These are phyloP conservation scores for Collybiopsis confluens DNA, from an alignment of 768 basidiomycete species.

Conservation along the genomic window DNA sequence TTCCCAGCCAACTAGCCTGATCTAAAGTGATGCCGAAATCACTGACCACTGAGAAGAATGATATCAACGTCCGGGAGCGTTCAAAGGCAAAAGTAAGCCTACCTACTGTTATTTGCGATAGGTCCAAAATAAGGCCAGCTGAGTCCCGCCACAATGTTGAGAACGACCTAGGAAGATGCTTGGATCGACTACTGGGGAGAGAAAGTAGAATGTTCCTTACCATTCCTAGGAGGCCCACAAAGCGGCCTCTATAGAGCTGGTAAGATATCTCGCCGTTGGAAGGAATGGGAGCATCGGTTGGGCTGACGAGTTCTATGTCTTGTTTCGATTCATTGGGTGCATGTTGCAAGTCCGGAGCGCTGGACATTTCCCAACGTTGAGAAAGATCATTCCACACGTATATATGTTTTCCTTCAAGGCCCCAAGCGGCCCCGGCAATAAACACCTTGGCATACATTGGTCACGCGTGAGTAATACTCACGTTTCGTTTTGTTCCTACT, in stretches of 20 bases:
- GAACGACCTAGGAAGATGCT: constrained; percentile 39
- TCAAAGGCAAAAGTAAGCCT: no score
- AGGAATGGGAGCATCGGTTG: background rate
- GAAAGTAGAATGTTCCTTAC: constrained; percentile 25
- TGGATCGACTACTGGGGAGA: background rate
- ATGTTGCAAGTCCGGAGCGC: no score
- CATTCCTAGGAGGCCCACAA: constrained; percentile 58
- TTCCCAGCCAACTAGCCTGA: constrained; percentile 80
- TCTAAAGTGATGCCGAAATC: constrained; percentile 68
- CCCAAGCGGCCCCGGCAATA: no score
- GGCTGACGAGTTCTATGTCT: no score
- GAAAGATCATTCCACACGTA: no score
- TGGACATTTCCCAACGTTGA: no score
- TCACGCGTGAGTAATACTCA: no score
- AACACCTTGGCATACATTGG: no score
- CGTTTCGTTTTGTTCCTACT: background rate
- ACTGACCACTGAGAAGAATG: constrained; percentile 38
- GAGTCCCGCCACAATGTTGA: constrained; percentile 64
- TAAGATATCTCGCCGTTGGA: constrained; percentile 35
- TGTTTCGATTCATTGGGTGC: no score
- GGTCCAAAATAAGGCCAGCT: constrained; percentile 83
- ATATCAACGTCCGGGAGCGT: no score
- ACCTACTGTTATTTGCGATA: constrained; percentile 63
- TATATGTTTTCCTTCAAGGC: no score
- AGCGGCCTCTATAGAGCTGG: constrained; percentile 67